Evolutionary conservation across 768 basidiomycete species (phyloP), one percentile per base, ranked within the genome.

Genomic region (Mycena belliarum): DNA sequence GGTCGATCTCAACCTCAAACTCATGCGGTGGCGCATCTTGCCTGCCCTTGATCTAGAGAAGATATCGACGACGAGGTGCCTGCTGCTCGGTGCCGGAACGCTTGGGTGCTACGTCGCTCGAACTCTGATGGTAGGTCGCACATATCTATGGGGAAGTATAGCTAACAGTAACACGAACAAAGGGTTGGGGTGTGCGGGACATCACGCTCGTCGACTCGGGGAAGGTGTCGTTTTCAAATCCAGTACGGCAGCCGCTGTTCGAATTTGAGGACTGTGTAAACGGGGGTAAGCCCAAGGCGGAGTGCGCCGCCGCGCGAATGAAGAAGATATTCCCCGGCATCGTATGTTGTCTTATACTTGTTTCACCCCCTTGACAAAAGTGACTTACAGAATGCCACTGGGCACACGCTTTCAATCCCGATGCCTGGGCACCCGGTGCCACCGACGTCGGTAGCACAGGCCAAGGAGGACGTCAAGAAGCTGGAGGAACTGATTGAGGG

Each of bases 391-490:
- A 89, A 95, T 61, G 88, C 95, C 0, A 81, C 79, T 0, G 95
- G 94, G 0, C 76, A 91, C 62, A 79, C 81, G 11, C 76, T 98
- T 3, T 83, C 87, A 10, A 89, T 98, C 63, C 96, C 96, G 9
- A 98, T 99, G 95, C 97, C 97, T 0, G 97, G 97, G 0, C 97
- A 99, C 68, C 96, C 95, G 0, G 81, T 98, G 54, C 84, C 93
- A 4, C 76, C 79, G 1, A 73, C 75, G 0, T 80, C 79, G 0
- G 69, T 86, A 6, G 79, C 78, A 3, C 82, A 87, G 64, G 78
- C 83, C 0, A 80, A 83, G 67, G 76, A 78, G n/a, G 88, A 93
- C 61, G 85, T 98, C 0, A 73, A 73, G 29, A 76, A 78, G 64
- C 81, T 99, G 10, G 93, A 95, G 65, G 70, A 78, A 24, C 81